Evolutionary conservation across 176 grass and related monocot species (phyloP).

Genomic region (Leersia perrieri): DNA sequence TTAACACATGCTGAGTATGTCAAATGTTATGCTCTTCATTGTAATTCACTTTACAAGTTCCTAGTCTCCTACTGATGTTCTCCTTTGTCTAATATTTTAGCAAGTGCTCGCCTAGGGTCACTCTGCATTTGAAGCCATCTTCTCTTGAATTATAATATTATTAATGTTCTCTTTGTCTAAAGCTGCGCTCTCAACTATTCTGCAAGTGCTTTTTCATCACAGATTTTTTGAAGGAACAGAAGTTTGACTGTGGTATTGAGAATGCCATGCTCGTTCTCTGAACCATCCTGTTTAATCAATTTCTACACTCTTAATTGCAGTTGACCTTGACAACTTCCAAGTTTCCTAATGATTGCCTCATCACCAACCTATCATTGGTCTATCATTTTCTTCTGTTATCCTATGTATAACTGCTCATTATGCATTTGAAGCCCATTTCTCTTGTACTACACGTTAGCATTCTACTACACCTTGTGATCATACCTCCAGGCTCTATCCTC

Average conservation of each 20-base stretch:
- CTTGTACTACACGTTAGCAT: neutral
- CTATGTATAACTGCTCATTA: neutral
- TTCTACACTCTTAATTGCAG: neutral
- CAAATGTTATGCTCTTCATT: too few species aligned
- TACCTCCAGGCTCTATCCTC: neutral
- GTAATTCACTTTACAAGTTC: slow-evolving; percentile 4
- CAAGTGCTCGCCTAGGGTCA: neutral
- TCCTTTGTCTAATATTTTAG: neutral
- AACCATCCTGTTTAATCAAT: too few species aligned
- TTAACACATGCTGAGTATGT: too few species aligned
- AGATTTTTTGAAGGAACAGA: slow-evolving; percentile 3
- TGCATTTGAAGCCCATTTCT: neutral
- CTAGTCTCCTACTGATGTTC: neutral
- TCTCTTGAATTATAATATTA: neutral
- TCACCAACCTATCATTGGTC: neutral
- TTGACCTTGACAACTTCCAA: slow-evolving; percentile 19
- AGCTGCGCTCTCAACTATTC: slow-evolving; percentile 16
- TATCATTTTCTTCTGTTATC: neutral
- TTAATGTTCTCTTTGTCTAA: neutral
- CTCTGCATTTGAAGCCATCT: neutral
- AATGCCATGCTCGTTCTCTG: too few species aligned
- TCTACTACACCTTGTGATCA: neutral
- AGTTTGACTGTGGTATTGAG: neutral
- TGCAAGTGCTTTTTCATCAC: slow-evolving; percentile 13
- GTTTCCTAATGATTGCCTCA: neutral